These are phyloP conservation scores for Knoxia roxburghii DNA, from an alignment of 257 asterid species.

Conservation along the genomic window DNA sequence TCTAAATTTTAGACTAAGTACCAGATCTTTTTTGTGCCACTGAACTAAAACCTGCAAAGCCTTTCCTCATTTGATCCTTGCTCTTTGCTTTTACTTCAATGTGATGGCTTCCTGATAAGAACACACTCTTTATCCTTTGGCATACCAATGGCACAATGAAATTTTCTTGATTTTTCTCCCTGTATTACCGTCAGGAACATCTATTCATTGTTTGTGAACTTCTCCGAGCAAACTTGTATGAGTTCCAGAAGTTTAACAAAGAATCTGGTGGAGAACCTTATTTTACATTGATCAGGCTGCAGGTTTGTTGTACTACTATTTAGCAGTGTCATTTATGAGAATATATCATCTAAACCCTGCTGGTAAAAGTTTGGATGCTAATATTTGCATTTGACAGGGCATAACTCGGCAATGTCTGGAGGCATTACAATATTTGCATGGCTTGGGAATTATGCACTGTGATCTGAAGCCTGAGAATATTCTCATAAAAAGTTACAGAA, in stretches of 20 bases:
- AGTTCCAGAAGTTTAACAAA: conserved; percentile 72
- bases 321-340: neutral
- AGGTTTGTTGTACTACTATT: conserved; percentile 35
- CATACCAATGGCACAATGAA: neutral
- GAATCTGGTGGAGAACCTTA: conserved; percentile 80
- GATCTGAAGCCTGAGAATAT: conserved; percentile 96
- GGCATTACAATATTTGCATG: conserved; percentile 71
- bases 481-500: conserved; percentile 74
- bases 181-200: conserved; percentile 51
- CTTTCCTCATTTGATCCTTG: too few species aligned
- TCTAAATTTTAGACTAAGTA: neutral
- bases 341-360: neutral
- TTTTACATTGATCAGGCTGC: conserved; percentile 70
- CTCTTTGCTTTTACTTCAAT: too few species aligned
- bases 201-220: conserved; percentile 84
- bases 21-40: neutral
- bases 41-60: neutral
- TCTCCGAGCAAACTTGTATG: conserved; percentile 81
- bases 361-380: conserved; percentile 8
- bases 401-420: conserved; percentile 81
- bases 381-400: conserved; percentile 37
- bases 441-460: conserved; percentile 85
- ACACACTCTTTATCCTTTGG: neutral
- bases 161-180: neutral
- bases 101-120: neutral